Evolutionary conservation across 2,329 filamentous ascomycete genomes (phyloP), one percentile per base, ranked within the genome.

Genomic region (Alternaria rosae): DNA sequence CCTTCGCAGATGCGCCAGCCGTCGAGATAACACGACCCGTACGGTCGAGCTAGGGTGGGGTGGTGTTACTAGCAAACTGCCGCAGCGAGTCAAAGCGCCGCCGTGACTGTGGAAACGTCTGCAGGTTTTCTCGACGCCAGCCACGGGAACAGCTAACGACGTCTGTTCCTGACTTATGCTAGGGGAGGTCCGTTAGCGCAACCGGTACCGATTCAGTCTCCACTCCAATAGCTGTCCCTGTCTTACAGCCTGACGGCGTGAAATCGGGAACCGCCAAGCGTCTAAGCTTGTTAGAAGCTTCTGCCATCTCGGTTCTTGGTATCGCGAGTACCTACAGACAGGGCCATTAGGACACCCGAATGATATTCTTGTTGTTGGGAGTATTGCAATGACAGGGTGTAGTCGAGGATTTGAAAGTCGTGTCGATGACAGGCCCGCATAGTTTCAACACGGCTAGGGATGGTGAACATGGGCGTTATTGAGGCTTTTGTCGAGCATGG

Each of bases 1-100:
- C 88, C 0, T 87, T 91, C 70, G 91, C 91, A 2, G 91, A 92
- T 66, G 89, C 88, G 11, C 90, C 91, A 0, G 84, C 85, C 5
- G 88, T 93, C 6, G 89, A 92, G 75, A 83, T 90, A 35, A 62
- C 73, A 23, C 73, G 76, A 3, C 65, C 68, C 21, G 66, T 74
- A 26, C 64, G 59, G 35, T 43, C 44, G 42, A 63, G 51, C 53
- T 64, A 59, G 52, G n/a, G 53, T 30, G 13, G 17, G 41, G 50
- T 20, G n/a, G 26, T 35, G 15, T 26, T 23, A 47, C 26, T 44
- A 43, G 30, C 17, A 20, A 13, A 43, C 38, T 50, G 45, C 41
- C 8, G 23, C 50, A 26, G 11, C 32, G 54, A 38, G 48, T 43
- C 48, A 45, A 43, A 54, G 41, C 41, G 44, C 26, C 9, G 52